Evolutionary conservation across 148 eudicot species (phyloP).

Genomic region (Silene latifolia): DNA sequence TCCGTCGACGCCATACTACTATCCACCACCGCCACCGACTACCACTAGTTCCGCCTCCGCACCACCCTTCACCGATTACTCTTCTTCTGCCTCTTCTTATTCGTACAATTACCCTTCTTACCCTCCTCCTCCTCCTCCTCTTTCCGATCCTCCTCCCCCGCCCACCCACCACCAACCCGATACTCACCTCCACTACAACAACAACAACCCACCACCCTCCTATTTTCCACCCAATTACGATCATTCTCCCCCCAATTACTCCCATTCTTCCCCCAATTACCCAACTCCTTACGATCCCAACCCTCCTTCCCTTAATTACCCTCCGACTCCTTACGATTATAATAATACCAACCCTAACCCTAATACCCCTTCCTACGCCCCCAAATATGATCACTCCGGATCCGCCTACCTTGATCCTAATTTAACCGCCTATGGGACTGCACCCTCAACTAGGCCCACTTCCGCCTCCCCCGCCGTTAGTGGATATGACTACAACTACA

Average conservation of each 20-base stretch:
- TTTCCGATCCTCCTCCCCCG: constrained; percentile 32
- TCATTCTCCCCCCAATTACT: constrained; percentile 37
- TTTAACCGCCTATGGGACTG: too few relatives aligned
- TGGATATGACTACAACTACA: background rate
- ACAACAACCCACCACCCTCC: background rate
- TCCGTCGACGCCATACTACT: background rate
- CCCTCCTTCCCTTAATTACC: too few relatives aligned
- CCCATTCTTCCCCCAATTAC: too few relatives aligned
- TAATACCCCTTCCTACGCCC: too few relatives aligned
- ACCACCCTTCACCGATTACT: constrained; percentile 47
- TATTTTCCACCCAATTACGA: background rate
- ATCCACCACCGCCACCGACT: constrained; percentile 9
- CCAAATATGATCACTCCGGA: too few relatives aligned
- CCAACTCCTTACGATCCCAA: too few relatives aligned
- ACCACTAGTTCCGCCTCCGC: constrained; percentile 63
- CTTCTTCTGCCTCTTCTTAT: constrained; percentile 19
- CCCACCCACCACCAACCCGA: background rate
- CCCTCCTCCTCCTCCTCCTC: constrained; percentile 28
- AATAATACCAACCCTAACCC: too few relatives aligned
- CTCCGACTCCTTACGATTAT: too few relatives aligned
- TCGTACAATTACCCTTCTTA: constrained; percentile 33
- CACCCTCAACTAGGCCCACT: constrained; percentile 34
- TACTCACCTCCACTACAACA: background rate
- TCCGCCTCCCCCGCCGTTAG: background rate
- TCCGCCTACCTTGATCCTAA: too few relatives aligned